phyloP scores from a whole-genome alignment of 495 filamentous ascomycete species.

The Pseudomonodictys pantanalensis region DNA sequence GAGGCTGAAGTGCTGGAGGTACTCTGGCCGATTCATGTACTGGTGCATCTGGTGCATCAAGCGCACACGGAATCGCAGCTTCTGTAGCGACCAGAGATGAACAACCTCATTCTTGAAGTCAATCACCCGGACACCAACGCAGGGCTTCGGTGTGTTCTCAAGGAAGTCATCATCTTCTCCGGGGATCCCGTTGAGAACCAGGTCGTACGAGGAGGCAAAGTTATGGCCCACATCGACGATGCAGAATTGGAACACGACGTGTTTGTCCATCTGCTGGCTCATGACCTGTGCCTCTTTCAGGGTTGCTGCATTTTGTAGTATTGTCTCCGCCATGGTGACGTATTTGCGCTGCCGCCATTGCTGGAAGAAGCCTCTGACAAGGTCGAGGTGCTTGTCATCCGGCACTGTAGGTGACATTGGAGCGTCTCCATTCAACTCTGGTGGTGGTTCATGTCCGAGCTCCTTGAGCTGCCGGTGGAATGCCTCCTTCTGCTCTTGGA shows the following conservation, averaged over 20 bases:
- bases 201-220: slow-evolving; percentile 89
- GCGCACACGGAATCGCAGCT: slow-evolving; percentile 79
- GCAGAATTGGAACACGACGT: slow-evolving; percentile 91
- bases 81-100: slow-evolving; percentile 91
- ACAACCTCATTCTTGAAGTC: slow-evolving; percentile 86
- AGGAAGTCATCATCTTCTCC: slow-evolving; percentile 81
- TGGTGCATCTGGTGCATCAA: slow-evolving; percentile 96
- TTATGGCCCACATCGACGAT: slow-evolving; percentile 85
- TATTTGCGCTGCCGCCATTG: slow-evolving; percentile 86
- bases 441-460: slow-evolving; percentile 46
- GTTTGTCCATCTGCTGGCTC: slow-evolving; percentile 94
- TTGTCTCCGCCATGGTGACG: slow-evolving; percentile 89
- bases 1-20: slow-evolving; percentile 74
- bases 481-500: slow-evolving; percentile 51
- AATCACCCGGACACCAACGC: slow-evolving; percentile 84
- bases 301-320: slow-evolving; percentile 79
- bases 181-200: slow-evolving; percentile 90
- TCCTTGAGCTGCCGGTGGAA: slow-evolving; percentile 70
- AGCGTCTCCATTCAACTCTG: slow-evolving; percentile 11
- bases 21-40: slow-evolving; percentile 91
- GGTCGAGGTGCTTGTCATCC: slow-evolving; percentile 63
- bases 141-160: slow-evolving; percentile 81
- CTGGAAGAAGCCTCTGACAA: slow-evolving; percentile 61
- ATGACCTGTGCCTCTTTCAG: slow-evolving; percentile 97
- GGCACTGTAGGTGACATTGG: slow-evolving; percentile 57